phyloP scores from a whole-genome alignment of 1,139 yeast genomes.

The Oligophagozyma castellii region DNA sequence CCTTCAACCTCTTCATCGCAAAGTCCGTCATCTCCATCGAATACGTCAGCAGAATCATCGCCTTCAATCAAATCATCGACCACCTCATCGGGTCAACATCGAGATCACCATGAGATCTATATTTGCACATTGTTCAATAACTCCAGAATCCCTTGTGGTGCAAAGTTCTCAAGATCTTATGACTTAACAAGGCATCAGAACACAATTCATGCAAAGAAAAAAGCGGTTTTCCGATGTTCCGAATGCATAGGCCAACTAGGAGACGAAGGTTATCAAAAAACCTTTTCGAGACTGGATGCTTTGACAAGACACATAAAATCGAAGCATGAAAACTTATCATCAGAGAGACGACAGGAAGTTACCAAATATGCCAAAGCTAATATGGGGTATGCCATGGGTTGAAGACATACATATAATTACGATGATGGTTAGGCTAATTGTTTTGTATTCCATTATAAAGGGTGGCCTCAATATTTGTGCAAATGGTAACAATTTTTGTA shows the following conservation, averaged over 20 bases:
- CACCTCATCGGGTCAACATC: too few relatives aligned
- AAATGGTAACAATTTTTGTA: too few relatives aligned
- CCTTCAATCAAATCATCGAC: too few relatives aligned
- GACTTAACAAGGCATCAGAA: conserved; percentile 93
- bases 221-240: conserved; percentile 75
- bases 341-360: conserved; percentile 55
- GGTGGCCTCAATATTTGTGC: too few relatives aligned
- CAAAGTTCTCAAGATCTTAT: conserved; percentile 84
- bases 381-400: conserved; percentile 40
- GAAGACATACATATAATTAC: too few relatives aligned
- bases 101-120: conserved; percentile 30
- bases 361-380: conserved; percentile 64
- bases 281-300: conserved; percentile 90
- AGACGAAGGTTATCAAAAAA: conserved; percentile 37
- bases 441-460: too few relatives aligned
- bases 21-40: too few relatives aligned
- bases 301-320: conserved; percentile 84
- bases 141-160: conserved; percentile 53
- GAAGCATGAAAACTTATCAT: conserved; percentile 57
- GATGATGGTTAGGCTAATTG: too few relatives aligned
- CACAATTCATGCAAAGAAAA: conserved; percentile 83
- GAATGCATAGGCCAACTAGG: conserved; percentile 53
- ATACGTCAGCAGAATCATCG: too few relatives aligned
- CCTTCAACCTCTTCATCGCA: too few relatives aligned
- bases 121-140: conserved; percentile 46